Base-by-base conservation (phyloP, 495 filamentous ascomycete species). In the Apiosordaria backusii region DNA sequence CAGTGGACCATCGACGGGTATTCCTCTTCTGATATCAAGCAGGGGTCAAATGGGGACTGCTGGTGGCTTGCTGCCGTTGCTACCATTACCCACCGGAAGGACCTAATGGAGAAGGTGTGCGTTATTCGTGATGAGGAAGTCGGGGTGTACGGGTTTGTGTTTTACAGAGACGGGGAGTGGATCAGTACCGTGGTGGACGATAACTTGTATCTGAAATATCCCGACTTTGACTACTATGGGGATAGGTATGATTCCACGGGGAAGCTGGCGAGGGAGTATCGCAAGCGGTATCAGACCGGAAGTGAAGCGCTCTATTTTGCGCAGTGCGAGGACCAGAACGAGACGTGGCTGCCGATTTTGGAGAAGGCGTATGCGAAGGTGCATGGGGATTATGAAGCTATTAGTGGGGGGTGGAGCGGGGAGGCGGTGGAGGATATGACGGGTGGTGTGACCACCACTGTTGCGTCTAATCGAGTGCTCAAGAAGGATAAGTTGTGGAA, bases 351-450 rank as follows among this genome's bases (percentile, higher is more conserved):
- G 23, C 94, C 94, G 0, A 78, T 98, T 57, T 84, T 98, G 3
- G 94, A 98, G 73, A 98, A 98, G 76, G 94, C 94, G 0, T 98
- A 95, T 77, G 94, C 94, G 57, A 98, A 98, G 75, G 93, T 92
- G 10, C 94, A 98, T 70, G 92, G 92, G 2, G 91, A 95, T 74
- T 96, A 89, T 70, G 83, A 85, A 10, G 84, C 92, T 0, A 92
- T 97, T 59, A 88, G 93, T 67, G 92, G 92, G n/a, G 93, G 93
- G 1, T 93, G 87, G 73, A 89, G 89, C 21, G 92, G 91, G 15
- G 94, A 98, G 74, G 94, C 88, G 1, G 88, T 97, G 57, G 94
- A 98, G 76, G 94, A 98, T 76, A 81, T 97, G 22, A 97, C 93
- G 2, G 94, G 94, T 13, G 94, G 94, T 4, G 92, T 97, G 9